phyloP scores from a whole-genome alignment of 1,284 basidiomycete genomes.

The Ceratobasidium sp. region DNA sequence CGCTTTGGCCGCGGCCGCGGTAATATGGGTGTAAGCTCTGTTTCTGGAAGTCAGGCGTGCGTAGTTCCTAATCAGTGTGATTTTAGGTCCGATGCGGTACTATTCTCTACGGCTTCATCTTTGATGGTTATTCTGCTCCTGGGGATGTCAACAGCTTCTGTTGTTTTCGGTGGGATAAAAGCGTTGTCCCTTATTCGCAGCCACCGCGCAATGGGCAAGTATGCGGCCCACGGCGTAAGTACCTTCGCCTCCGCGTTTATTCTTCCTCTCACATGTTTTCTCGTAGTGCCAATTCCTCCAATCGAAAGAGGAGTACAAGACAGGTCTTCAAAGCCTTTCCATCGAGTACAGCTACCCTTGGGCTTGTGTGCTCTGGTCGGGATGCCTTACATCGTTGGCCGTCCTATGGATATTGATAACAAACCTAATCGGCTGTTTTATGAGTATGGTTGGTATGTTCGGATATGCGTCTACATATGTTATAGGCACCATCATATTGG shows the following conservation, averaged over 20 bases:
- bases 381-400: conserved; percentile 23
- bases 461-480: conserved; percentile 11
- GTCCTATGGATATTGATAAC: conserved; percentile 16
- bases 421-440: not conserved
- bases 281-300: conserved; percentile 34
- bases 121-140: conserved; percentile 23
- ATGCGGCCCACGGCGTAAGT: conserved; percentile 34
- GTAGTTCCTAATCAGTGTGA: not conserved
- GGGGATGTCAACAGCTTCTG: conserved; percentile 7
- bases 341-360: conserved; percentile 40
- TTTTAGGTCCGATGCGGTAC: conserved; percentile 16
- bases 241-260: not conserved
- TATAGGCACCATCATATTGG: not conserved
- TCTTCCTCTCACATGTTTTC: not conserved
- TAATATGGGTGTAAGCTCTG: conserved; percentile 35
- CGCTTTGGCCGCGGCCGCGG: conserved; percentile 12
- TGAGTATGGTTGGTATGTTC: not conserved
- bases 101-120: conserved; percentile 24
- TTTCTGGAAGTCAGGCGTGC: not conserved
- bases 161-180: conserved; percentile 25
- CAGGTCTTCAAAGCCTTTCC: conserved; percentile 31
- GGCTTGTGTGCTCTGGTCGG: conserved; percentile 35
- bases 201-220: conserved; percentile 38
- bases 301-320: conserved; percentile 32
- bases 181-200: conserved; percentile 25